A percentile compares a stretch with the other conserved stretches of the same genome.
Conservation (phyloP, 768 basidiomycete species). For the Mycena rosella region DNA sequence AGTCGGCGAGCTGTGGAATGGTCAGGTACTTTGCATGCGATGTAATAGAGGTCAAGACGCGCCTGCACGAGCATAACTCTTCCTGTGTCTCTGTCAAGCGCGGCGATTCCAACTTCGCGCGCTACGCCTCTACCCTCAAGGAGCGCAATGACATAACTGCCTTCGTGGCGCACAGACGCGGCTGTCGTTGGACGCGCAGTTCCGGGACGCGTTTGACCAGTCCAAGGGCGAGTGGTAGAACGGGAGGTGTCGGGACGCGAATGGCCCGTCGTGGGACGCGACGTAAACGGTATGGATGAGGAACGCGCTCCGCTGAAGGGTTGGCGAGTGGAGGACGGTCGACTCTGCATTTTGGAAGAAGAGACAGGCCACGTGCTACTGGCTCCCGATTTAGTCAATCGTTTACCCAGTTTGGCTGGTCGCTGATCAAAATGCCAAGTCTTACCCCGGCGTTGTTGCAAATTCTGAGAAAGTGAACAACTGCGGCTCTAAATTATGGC, state of each 20-base stretch:
- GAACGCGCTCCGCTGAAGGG: conserved; percentile 8
- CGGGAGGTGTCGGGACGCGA: no score
- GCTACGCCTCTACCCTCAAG: conserved; percentile 85
- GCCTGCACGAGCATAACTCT: conserved; percentile 85
- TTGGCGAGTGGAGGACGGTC: conserved; percentile 15
- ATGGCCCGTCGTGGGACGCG: conserved; percentile 38
- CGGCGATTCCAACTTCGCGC: conserved; percentile 89
- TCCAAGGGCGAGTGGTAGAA: no score
- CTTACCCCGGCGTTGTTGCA: no score
- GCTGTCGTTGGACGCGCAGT: conserved; percentile 77
- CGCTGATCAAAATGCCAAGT: no score
- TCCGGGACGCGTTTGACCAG: conserved; percentile 69
- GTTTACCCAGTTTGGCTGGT: no score
- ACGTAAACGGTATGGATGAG: conserved; percentile 24
- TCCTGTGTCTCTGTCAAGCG: conserved; percentile 84
- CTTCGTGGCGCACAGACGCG: conserved; percentile 69
- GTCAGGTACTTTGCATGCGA: background rate
- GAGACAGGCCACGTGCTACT: no score
- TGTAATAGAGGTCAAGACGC: conserved; percentile 22
- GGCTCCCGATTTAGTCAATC: no score
- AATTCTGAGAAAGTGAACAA: no score
- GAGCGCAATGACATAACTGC: conserved; percentile 74
- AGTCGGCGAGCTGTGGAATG: conserved; percentile 77
- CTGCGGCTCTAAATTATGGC: no score
- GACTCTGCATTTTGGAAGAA: background rate